phyloP scores from a whole-genome alignment of 768 basidiomycete species.

The Lentinula guzmanii region DNA sequence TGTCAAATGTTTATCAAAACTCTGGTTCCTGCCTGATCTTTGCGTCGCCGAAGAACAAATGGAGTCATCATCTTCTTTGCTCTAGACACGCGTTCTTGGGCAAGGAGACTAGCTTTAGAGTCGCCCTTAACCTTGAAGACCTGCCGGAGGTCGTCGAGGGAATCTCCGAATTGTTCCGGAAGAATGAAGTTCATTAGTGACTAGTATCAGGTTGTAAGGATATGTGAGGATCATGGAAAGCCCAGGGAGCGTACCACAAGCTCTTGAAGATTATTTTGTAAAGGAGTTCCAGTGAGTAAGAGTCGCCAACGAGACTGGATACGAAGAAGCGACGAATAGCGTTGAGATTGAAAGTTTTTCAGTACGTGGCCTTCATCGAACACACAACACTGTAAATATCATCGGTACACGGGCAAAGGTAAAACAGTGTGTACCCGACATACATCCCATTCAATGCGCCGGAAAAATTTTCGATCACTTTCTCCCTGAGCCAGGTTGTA shows the following conservation, averaged over 20 bases:
- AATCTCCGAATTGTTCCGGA: constrained; percentile 78
- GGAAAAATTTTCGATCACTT: constrained; percentile 90
- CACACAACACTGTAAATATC: constrained; percentile 70
- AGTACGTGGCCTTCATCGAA: constrained; percentile 97
- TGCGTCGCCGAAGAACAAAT: constrained; percentile 93
- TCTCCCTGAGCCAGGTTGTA: constrained; percentile 93
- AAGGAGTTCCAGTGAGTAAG: constrained; percentile 89
- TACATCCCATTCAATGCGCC: constrained; percentile 88
- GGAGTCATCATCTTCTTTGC: constrained; percentile 99
- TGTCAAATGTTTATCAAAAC: background rate
- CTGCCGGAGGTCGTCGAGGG: constrained; percentile 75
- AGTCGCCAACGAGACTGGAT: constrained; percentile 87
- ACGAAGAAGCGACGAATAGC: constrained; percentile 83
- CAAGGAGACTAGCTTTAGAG: constrained; percentile 79
- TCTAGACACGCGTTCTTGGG: constrained; percentile 87
- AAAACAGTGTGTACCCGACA: constrained; percentile 25
- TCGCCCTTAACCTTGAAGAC: constrained; percentile 99
- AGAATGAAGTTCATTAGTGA: constrained; percentile 98
- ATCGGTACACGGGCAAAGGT: background rate
- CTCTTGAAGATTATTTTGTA: constrained; percentile 90
- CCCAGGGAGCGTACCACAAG: constrained; percentile 58
- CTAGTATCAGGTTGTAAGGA: constrained; percentile 33
- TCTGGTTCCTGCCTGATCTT: constrained; percentile 68
- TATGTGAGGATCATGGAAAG: background rate
- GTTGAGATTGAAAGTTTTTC: constrained; percentile 97